Base-by-base conservation (phyloP, 305 asterid genomes). In the Fraxinus floribunda region DNA sequence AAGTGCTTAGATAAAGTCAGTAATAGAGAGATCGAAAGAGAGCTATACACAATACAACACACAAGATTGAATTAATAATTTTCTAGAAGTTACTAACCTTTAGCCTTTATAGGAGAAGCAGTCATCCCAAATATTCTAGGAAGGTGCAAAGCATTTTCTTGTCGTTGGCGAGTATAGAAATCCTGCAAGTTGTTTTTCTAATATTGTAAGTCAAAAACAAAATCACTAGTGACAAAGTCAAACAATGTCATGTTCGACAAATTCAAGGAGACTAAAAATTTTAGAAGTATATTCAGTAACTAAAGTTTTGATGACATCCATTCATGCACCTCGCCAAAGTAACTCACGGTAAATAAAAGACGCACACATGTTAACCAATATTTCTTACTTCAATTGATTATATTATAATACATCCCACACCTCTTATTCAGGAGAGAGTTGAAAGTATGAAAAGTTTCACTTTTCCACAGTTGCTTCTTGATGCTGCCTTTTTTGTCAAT, bases 81-180 rank as follows among this genome's bases (percentile, higher is more conserved):
- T 68, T 64, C 24, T 26, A 41, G 18, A 75, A 38, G 52, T 75
- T 75, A 55, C 78, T 16, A 78, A 93, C 99, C 97, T 92, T 95
- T 95, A 24, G 97, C 90, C 87, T 94, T 95, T 82, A 95, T 93
- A 29, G 97, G 99, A 64, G 97, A 94, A 80, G 99, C 98, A 78
- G 99, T 95, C 98, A 94, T 95, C 84, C 98, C 98, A 79, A 94
- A 93, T 75, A 95, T 81, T 91, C 97, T 89, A 85, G 99, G 99
- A 86, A 90, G 96, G 80, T 66, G 78, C 44, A 7, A 70, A 72
- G 77, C 52, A 13, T 84, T 76, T 34, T 81, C 24, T 34, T 80
- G 83, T 44, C 90, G 83, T 26, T 87, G 84, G 1, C 79, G 89
- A 84, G 92, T 96, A 86, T 94, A 94, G 72, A 93, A 87, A 83